Evolutionary conservation across 192 early-diverging fungal species (phyloP).

Genomic region (Coemansia sp.): DNA sequence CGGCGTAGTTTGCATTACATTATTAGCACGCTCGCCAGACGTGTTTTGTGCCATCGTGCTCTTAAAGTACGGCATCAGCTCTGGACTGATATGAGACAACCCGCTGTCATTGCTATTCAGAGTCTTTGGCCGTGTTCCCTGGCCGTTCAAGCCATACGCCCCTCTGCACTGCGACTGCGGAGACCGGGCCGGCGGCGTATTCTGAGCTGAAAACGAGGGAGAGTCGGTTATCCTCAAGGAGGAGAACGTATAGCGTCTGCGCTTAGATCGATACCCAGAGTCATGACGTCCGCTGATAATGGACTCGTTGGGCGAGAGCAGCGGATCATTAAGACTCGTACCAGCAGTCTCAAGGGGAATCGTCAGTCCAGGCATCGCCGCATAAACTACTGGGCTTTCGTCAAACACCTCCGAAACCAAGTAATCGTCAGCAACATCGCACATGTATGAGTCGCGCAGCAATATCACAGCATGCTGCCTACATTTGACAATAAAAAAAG

Average conservation of each 20-base stretch:
- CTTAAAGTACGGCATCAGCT: background rate
- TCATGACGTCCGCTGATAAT: conserved; percentile 3
- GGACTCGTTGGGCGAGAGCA: conserved; percentile 2
- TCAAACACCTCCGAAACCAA: conserved; percentile 51
- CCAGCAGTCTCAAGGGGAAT: background rate
- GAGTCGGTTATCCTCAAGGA: background rate
- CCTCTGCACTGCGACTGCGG: background rate
- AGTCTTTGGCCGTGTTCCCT: background rate
- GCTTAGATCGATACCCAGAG: conserved; percentile 13
- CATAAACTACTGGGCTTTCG: conserved; percentile 47
- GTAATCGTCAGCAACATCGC: conserved; percentile 48
- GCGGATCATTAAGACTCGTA: background rate
- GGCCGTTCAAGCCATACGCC: background rate
- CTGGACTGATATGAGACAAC: background rate
- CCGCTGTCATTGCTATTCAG: background rate
- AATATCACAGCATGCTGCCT: conserved; percentile 30
- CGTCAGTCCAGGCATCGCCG: conserved; percentile 33
- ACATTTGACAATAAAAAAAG: background rate
- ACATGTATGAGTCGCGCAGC: conserved; percentile 50
- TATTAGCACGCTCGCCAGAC: background rate
- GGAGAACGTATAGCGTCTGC: conserved; percentile 45
- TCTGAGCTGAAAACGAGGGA: background rate
- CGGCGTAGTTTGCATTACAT: background rate
- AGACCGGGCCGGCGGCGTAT: background rate
- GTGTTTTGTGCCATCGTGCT: background rate